These are phyloP conservation scores for Annulohypoxylon maeteangense DNA, from an alignment of 495 filamentous ascomycete species.

Conservation along the genomic window DNA sequence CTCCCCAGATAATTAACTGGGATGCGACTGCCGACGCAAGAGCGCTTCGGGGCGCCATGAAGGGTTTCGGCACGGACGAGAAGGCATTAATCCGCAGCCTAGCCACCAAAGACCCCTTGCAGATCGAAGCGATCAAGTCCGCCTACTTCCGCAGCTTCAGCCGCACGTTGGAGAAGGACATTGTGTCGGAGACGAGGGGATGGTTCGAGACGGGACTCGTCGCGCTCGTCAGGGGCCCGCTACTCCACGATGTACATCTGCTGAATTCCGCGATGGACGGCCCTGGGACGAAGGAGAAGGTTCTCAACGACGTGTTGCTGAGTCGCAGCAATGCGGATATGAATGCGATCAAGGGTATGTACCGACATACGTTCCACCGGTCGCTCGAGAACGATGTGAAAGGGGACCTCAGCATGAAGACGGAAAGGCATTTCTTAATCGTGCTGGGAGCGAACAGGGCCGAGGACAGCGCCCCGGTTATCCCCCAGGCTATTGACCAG, in stretches of 20 bases:
- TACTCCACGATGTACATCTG: constrained; percentile 73
- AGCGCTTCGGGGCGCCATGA: constrained; percentile 81
- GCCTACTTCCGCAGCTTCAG: constrained; percentile 70
- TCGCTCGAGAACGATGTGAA: constrained; percentile 75
- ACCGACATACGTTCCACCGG: constrained; percentile 69
- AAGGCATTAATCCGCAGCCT: constrained; percentile 74
- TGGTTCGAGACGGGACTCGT: constrained; percentile 77
- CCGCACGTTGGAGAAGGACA: constrained; percentile 75
- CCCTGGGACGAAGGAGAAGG: constrained; percentile 83
- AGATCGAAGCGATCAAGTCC: constrained; percentile 73
- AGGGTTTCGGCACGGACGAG: constrained; percentile 91
- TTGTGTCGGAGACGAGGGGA: constrained; percentile 78
- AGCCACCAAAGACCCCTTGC: constrained; percentile 73
- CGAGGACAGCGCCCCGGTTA: constrained; percentile 78
- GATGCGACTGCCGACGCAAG: constrained; percentile 74
- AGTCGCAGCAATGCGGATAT: constrained; percentile 86
- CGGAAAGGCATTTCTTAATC: constrained; percentile 80
- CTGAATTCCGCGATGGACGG: constrained; percentile 76
- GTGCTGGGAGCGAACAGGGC: constrained; percentile 74
- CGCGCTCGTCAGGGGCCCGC: constrained; percentile 78
- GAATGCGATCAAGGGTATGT: constrained; percentile 79
- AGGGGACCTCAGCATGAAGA: constrained; percentile 85
- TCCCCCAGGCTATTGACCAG: constrained; percentile 73
- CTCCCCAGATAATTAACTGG: constrained; percentile 69
- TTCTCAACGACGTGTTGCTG: constrained; percentile 87